Base-by-base conservation (phyloP, 768 basidiomycete species). In the Mrakia frigida region DNA sequence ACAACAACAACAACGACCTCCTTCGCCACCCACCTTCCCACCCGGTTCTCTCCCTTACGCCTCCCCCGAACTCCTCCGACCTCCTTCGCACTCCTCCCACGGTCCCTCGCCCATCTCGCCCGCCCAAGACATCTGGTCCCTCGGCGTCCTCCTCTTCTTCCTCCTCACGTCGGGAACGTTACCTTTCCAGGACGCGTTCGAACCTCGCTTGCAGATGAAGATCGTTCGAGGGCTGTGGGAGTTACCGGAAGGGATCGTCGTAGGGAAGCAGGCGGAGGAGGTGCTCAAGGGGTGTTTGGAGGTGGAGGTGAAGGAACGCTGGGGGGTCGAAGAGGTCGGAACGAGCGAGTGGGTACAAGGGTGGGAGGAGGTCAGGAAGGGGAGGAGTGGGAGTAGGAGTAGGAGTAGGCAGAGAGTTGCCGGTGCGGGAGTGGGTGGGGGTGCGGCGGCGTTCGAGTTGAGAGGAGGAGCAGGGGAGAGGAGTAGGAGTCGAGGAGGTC, bases 11-110 rank as follows among this genome's bases (percentile, higher is more conserved):
- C 75, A 18, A 39, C 60, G 46, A 10, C 50, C 70, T 1, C 70
- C 70, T 14, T 50, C 46, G 18, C 70, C 79, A 7, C 80, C 82
- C 23, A 70, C 80, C 74, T 88, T 90, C 80, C 90, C 90, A 56
- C 89, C 91, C 0, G 95, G 94, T 10, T 96, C 94, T 1, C 84
- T 98, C 3, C 94, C 93, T 0, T 98, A 98, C 80, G 91, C 93
- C 1, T 87, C 94, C 0, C 94, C 94, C 7, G 94, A 98, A 82
- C 87, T 97, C 4, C 86, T 97, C 3, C 86, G 89, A 5, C 89
- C 91, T 0, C 81, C 82, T 6, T 82, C 59, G 0, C 28, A 31
- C 56, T 16, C n/a, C n/a, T n/a, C n/a, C n/a, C n/a, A n/a, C n/a
- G n/a, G n/a, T n/a, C n/a, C n/a, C n/a, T n/a, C 52, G 11, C 46